Base-by-base conservation (phyloP, 768 basidiomycete species). In the Butyriboletus loyo region DNA sequence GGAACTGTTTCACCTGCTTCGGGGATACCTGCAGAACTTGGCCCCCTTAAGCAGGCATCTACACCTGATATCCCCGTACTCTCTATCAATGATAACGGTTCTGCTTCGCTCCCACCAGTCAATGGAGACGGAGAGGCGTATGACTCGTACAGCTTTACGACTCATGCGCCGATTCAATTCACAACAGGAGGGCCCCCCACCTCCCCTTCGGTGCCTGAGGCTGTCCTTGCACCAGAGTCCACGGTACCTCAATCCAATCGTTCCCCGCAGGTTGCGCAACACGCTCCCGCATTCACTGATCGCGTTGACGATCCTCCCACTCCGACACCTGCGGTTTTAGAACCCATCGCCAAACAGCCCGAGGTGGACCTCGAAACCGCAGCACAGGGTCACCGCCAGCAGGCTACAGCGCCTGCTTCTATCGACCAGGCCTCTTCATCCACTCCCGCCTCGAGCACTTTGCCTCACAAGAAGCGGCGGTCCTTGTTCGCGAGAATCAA, bases 401-500 rank as follows among this genome's bases (percentile, higher is more conserved):
- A 46, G 27, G 35, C n/a, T 14, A 44, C 49, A 14, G n/a, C 38
- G 30, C 36, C 52, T 46, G 7, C 49, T 39, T 36, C 53, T 22
- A 47, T 46, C 11, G 10, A 14, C 24, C 40, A 24, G 27, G 50
- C 22, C 8, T 19, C 62, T 28, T 28, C 67, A 8, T 61, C 69
- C 25, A 62, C 66, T 7, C 56, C 68, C 3, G 59, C 75, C 25
- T 73, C 76, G 9, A 73, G 69, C 21, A 70, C 74, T 2, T 47
- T 58, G 14, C 58, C 56, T n/a, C 66, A 64, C 15, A 83, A 83
- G 72, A 85, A 82, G 63, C 72, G 73, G 40, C 63, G 68, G 7
- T 83, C 83, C 15, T 62, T 85, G 28, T 75, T 86, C 47, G 77
- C 76, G 24, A 84, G 75, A 58, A 61, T 75, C 46, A 84, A 80